Evolutionary conservation across 805 yeast genomes (phyloP).

Genomic region (Pachysolen tannophilus): DNA sequence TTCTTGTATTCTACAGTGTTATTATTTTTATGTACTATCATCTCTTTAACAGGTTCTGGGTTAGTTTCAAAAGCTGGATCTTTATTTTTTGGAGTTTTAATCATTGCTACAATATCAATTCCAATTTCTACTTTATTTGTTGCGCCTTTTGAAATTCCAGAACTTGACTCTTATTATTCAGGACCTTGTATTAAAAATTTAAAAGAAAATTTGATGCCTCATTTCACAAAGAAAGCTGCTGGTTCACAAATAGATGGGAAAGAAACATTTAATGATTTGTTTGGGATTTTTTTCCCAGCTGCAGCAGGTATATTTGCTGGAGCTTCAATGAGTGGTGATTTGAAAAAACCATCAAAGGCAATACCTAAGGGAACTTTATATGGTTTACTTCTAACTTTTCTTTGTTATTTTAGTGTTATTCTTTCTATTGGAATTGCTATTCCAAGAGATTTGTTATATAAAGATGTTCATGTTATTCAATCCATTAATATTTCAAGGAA

Average conservation of each 20-base stretch:
- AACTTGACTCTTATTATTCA: slow-evolving; percentile 44
- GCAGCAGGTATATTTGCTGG: slow-evolving; percentile 99
- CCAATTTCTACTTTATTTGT: slow-evolving; percentile 71
- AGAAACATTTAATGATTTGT: slow-evolving; percentile 78
- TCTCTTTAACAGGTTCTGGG: slow-evolving; percentile 75
- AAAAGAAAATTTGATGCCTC: slow-evolving; percentile 61
- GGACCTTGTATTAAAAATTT: slow-evolving; percentile 72
- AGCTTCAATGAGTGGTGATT: slow-evolving; percentile 96
- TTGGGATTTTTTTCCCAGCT: slow-evolving; percentile 96
- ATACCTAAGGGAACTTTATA: slow-evolving; percentile 92
- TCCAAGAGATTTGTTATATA: slow-evolving; percentile 69
- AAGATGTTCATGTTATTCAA: slow-evolving; percentile 81
- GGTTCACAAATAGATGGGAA: slow-evolving; percentile 59
- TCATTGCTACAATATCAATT: slow-evolving; percentile 68
- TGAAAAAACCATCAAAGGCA: slow-evolving; percentile 74
- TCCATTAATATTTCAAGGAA: slow-evolving; percentile 63
- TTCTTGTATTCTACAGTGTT: slow-evolving; percentile 66
- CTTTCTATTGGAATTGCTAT: slow-evolving; percentile 70
- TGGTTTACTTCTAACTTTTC: slow-evolving; percentile 74
- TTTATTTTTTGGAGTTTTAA: slow-evolving; percentile 55
- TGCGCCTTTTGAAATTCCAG: slow-evolving; percentile 50
- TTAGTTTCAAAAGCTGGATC: slow-evolving; percentile 80
- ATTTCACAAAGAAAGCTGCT: slow-evolving; percentile 85
- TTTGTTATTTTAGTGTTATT: slow-evolving; percentile 73
- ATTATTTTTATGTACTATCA: slow-evolving; percentile 60